Evolutionary conservation across 495 filamentous ascomycete species (phyloP), one percentile per base, ranked within the genome.

Genomic region (Hyaloscypha variabilis): DNA sequence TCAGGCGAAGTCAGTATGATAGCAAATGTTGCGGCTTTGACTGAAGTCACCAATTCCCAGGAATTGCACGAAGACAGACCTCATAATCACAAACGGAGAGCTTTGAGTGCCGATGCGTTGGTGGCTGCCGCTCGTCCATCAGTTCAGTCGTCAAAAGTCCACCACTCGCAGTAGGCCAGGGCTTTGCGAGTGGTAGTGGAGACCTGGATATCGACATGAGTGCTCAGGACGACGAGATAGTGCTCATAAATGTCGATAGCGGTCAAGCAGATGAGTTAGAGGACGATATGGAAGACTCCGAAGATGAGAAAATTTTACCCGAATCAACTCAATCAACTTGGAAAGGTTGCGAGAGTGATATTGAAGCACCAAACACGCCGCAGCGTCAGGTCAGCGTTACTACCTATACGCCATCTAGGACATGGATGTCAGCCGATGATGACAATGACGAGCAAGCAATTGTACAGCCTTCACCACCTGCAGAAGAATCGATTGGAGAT

Each of bases 81-180:
- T 19, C 11, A 17, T 1, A 6, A 51, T 31, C 4, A 17, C 34
- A 1, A 28, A 42, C 25, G 57, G 8, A 29, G 50, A 8, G 51
- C 39, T 25, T n/a, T 5, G 23, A 54, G 51, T 28, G 19, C 51
- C 6, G 51, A 54, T 25, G 51, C 10, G 19, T 1, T 54, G 25
- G 50, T 58, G 13, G 30, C 52, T 53, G 49, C 60, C 8, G 25
- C 51, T 25, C 51, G 65, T 17, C 28, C 36, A 17, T 58, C 63
- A 23, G 42, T 8, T 23, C 21, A 71, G 51, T 28, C n/a, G n/a
- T 58, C 57, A 78, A 76, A 71, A 77, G 65, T 19, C 13, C 42
- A 24, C 67, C 74, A 65, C 76, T 77, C 72, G 72, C 73, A 73
- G 64, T 69, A 65, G 50, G 64, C 71, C 76, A 76, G 76, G 76